Conservation (phyloP, 176 grass and related monocot species). For the Oropetium thomaeum region DNA sequence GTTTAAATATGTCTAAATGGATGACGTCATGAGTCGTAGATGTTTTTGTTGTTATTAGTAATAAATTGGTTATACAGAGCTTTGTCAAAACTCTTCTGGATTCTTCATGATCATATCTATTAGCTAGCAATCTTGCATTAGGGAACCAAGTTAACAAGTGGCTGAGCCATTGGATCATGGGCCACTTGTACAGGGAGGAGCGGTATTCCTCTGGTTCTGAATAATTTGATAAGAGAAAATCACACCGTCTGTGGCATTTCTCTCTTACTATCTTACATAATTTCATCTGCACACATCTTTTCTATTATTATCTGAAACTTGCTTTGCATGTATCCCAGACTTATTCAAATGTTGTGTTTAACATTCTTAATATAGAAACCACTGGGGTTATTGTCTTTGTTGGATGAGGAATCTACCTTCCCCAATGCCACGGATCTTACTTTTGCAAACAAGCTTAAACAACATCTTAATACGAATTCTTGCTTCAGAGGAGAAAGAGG, state of each 20-base stretch:
- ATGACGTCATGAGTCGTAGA: conserved; percentile 4
- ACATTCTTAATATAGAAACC: conserved; percentile 60
- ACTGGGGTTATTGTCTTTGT: conserved; percentile 86
- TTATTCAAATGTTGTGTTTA: neutral
- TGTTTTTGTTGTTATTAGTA: conserved; percentile 10
- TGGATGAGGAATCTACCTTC: conserved; percentile 98
- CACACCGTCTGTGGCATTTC: neutral
- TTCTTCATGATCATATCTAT: conserved; percentile 7
- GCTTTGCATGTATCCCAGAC: neutral
- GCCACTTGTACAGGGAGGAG: neutral
- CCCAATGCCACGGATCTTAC: conserved; percentile 96
- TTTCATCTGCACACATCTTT: neutral
- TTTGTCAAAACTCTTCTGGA: conserved; percentile 4
- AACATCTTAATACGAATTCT: conserved; percentile 67
- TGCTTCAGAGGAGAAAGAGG: conserved; percentile 95
- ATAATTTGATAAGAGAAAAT: neutral
- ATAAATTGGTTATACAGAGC: conserved; percentile 1
- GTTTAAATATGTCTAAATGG: conserved; percentile 1
- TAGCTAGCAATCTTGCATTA: neutral
- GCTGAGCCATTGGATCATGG: neutral
- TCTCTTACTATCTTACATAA: neutral
- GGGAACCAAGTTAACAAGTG: neutral
- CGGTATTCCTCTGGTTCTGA: neutral
- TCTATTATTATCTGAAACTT: neutral
- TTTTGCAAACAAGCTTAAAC: conserved; percentile 93